Evolutionary conservation across 768 basidiomycete genomes (phyloP).

Genomic region (Mycena capillaripes): DNA sequence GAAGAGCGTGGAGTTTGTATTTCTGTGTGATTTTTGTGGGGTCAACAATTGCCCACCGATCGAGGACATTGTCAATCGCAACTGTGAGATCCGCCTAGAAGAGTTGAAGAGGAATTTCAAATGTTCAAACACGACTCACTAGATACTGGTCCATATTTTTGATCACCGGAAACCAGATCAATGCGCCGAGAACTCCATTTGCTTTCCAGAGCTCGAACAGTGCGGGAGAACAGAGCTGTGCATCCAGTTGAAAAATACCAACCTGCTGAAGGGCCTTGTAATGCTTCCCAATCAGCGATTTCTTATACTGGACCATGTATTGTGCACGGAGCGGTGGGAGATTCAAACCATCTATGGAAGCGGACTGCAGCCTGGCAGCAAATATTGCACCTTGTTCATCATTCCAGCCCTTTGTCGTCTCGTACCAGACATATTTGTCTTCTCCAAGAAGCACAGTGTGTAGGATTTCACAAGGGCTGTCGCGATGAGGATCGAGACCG

Average conservation of each 20-base stretch:
- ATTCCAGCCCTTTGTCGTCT: conserved; percentile 39
- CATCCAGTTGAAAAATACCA: background rate
- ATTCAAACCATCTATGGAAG: background rate
- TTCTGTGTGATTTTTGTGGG: too few species aligned
- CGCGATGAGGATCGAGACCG: conserved; percentile 7
- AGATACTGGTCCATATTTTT: too few species aligned
- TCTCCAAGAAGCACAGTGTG: conserved; percentile 44
- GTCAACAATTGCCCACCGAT: too few species aligned
- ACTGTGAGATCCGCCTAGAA: too few species aligned
- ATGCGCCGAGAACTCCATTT: too few species aligned
- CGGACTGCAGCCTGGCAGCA: conserved; percentile 34
- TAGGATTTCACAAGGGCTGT: conserved; percentile 5
- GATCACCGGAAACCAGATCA: background rate
- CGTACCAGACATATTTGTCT: too few species aligned
- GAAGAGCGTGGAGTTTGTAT: background rate
- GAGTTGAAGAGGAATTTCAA: too few species aligned
- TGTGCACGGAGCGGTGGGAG: background rate
- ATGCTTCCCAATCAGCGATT: background rate
- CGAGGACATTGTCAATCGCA: too few species aligned
- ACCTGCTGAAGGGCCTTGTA: conserved; percentile 6
- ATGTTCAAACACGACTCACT: too few species aligned
- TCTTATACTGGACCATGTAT: conserved; percentile 7
- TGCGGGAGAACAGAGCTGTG: background rate
- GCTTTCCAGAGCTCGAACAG: background rate
- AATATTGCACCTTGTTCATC: conserved; percentile 41